Evolutionary conservation across 2,329 filamentous ascomycete species (phyloP), one percentile per base, ranked within the genome.

Genomic region (Sarocladium brachiariae): DNA sequence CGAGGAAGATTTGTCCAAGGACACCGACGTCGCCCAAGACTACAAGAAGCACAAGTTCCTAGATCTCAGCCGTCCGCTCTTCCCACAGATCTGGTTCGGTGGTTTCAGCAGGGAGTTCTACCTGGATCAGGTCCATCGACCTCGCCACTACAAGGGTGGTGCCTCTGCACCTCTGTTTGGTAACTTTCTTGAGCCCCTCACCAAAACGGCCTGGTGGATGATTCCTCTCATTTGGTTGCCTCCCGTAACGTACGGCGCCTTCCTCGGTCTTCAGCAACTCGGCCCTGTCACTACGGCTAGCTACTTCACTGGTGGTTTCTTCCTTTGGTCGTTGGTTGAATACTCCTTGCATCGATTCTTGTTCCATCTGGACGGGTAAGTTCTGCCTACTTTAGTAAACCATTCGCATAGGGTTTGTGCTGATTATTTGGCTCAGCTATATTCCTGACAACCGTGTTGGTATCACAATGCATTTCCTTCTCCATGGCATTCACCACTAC

Each of bases 401-500:
- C 14, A 4, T 37, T n/a, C 31, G 7, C 2, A 14, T 9, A 23
- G 14, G 10, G 4, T 21, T 25, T 10, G n/a, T 11, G 43, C 9
- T 18, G 14, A 19, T 39, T 16, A 46, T 46, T 50, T 18, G 13
- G 7, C 33, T 19, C 55, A 95, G 89, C 45, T 89, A 83, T 63
- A 84, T 99, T 10, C 93, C 93, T 1, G 89, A 99, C 65, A 95
- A 97, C 66, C 80, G 89, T 51, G 84, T 88, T n/a, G 86, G 80
- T 56, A 75, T 99, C 53, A 95, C 89, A 0, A 59, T 86, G 18
- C 93, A 99, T 67, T 99, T 99, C 71, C 72, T 96, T 35, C 86
- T 99, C 23, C 93, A 99, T 61, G 93, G 93, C 56, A 89, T 99
- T 56, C 93, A 99, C 65, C 93, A 99, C 70, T 99, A 97, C 69